Conservation (phyloP, 1,284 basidiomycete species). For the Pseudozyma hubeiensis region DNA sequence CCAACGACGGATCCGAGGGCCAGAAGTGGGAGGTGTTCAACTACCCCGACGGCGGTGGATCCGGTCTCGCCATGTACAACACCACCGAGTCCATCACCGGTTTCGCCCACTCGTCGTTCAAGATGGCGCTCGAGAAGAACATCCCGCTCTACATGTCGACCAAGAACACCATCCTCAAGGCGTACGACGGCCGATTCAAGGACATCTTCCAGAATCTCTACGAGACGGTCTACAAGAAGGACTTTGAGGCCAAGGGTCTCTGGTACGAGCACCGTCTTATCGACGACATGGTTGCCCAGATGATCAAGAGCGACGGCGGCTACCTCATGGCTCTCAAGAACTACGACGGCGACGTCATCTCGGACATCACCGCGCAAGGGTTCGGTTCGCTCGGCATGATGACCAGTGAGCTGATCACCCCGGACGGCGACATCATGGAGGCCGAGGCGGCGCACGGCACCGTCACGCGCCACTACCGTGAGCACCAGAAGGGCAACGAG, state of each 20-base stretch:
- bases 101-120: conserved; percentile 97
- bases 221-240: conserved; percentile 81
- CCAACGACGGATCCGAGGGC: conserved; percentile 52
- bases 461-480: conserved; percentile 90
- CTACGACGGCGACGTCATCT: conserved; percentile 61
- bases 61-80: conserved; percentile 71
- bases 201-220: conserved; percentile 98
- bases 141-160: conserved; percentile 76
- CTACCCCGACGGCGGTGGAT: conserved; percentile 64
- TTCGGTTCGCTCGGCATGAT: conserved; percentile 96
- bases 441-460: conserved; percentile 73
- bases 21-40: conserved; percentile 62
- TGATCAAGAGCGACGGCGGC: conserved; percentile 93
- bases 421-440: conserved; percentile 90
- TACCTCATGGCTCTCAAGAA: conserved; percentile 86
- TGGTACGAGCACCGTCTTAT: conserved; percentile 95
- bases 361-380: conserved; percentile 73
- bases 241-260: conserved; percentile 84
- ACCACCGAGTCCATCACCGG: conserved; percentile 81
- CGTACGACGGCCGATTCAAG: conserved; percentile 91
- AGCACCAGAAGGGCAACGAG: conserved; percentile 91
- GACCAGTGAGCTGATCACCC: conserved; percentile 96
- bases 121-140: conserved; percentile 96
- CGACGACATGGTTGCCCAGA: conserved; percentile 82
- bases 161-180: conserved; percentile 69